phyloP scores from a whole-genome alignment of 208 protist species.

The Trypanosoma cruzi region DNA sequence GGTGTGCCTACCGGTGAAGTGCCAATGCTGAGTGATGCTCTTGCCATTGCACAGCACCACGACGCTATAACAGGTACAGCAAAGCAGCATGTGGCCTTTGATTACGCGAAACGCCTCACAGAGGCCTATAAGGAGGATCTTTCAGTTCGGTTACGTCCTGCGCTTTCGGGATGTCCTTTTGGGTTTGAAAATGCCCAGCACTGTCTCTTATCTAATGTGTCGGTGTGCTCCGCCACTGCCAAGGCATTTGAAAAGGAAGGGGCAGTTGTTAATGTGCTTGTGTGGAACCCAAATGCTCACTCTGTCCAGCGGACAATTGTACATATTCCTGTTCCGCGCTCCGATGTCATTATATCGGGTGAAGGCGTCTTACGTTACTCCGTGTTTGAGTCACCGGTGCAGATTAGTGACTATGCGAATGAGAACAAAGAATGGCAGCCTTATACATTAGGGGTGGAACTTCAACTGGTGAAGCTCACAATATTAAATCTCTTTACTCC shows the following conservation, averaged over 20 bases:
- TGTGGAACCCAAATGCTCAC: slow-evolving; percentile 21
- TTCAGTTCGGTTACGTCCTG: neutral
- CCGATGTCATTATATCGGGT: slow-evolving; percentile 5
- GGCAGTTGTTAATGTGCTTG: neutral
- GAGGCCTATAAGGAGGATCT: slow-evolving; percentile 20
- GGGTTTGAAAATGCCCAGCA: neutral
- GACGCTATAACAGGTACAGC: slow-evolving; percentile 66
- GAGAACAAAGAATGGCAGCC: neutral
- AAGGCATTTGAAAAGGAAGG: neutral
- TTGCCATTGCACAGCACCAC: slow-evolving; percentile 57
- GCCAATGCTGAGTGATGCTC: slow-evolving; percentile 26
- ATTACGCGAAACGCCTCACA: slow-evolving; percentile 39
- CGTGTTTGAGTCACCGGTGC: slow-evolving; percentile 7
- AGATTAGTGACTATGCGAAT: slow-evolving; percentile 18
- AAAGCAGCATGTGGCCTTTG: slow-evolving; percentile 52
- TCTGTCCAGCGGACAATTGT: neutral
- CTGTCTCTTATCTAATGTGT: slow-evolving; percentile 22
- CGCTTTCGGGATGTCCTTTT: slow-evolving; percentile 9
- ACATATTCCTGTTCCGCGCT: slow-evolving; percentile 12
- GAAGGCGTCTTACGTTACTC: neutral
- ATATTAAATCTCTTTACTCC: neutral
- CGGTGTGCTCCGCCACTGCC: slow-evolving; percentile 10
- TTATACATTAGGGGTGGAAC: slow-evolving; percentile 6
- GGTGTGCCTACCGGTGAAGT: slow-evolving; percentile 11
- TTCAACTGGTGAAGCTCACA: neutral